Percentiles rank a stretch among this genome's conserved stretches.
These are phyloP conservation scores for Leccinum arenicola DNA, from an alignment of 768 basidiomycete genomes.

Conservation along the genomic window DNA sequence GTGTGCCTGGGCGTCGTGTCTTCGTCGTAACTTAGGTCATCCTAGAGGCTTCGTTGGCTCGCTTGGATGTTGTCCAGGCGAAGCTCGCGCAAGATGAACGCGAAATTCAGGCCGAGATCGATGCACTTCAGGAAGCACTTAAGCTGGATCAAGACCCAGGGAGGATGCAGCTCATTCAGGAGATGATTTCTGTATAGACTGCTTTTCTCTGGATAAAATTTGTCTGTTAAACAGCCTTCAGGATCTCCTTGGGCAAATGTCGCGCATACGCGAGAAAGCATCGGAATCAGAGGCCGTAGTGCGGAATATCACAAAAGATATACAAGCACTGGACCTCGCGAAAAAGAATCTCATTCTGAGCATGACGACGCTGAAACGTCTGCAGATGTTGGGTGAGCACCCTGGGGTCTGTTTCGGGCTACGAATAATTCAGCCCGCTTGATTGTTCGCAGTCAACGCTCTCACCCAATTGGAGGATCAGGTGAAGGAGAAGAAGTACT, in stretches of 20 bases:
- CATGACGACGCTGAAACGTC: slow-evolving; percentile 84
- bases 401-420: neutral
- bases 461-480: slow-evolving; percentile 78
- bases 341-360: slow-evolving; percentile 90
- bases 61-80: slow-evolving; percentile 69
- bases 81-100: slow-evolving; percentile 67
- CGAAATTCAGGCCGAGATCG: slow-evolving; percentile 70
- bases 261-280: slow-evolving; percentile 92
- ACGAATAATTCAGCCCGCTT: neutral
- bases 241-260: slow-evolving; percentile 96
- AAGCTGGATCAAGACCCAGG: slow-evolving; percentile 80
- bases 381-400: slow-evolving; percentile 88
- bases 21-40: slow-evolving; percentile 1
- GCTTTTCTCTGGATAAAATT: neutral
- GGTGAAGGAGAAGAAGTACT: slow-evolving; percentile 74
- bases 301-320: slow-evolving; percentile 92
- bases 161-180: slow-evolving; percentile 88
- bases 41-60: slow-evolving; percentile 71
- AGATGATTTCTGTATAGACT: slow-evolving; percentile 83
- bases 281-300: slow-evolving; percentile 97
- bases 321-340: slow-evolving; percentile 88
- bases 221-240: slow-evolving; percentile 31
- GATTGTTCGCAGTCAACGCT: slow-evolving; percentile 60
- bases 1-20: slow-evolving; percentile 20
- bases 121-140: slow-evolving; percentile 62